Base-by-base conservation (phyloP, 2,329 filamentous ascomycete genomes). In the Didymella keratinophila region DNA sequence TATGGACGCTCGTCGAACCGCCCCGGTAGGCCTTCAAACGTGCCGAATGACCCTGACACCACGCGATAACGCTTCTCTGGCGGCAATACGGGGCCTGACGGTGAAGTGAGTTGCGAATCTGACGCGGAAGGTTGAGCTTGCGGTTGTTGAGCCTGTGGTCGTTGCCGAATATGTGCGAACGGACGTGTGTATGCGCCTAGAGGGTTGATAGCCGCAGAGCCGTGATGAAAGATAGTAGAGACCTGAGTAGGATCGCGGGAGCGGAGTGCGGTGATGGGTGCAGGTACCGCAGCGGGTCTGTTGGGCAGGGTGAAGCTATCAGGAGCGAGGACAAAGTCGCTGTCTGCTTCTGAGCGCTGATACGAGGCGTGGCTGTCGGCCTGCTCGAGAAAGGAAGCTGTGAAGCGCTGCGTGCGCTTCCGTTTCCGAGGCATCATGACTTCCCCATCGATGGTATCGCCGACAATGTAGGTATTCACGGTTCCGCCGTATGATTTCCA, bases 181-280 rank as follows among this genome's bases (percentile, higher is more conserved):
- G 61, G 52, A 11, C 59, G 49, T 16, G 52, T 41, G 39, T 56
- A 36, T 41, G 58, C 61, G 11, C 62, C 60, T 6, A 44, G 20
- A 4, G 50, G 47, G 27, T 63, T 47, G 16, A 63, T 32, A n/a
- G 32, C 51, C 2, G 60, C 55, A 23, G 47, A 56, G 18, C 55
- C 21, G 12, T 23, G 49, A 28, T 56, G 37, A 49, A 60, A 61
- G 2, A 45, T 14, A 1, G 56, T 60, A 8, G 36, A 39, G 2
- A 39, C 36, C 10, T 56, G 21, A 9, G 23, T n/a, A 4, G 52
- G 49, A n/a, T 30, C 32, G 30, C 53, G 61, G 5, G 20, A 11
- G 5, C 34, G 37, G 12, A 57, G 50, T n/a, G 16, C 21, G 3
- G n/a, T 25, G 21, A 18, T 9, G 11, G 25, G 37, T 23, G n/a